A percentile compares a stretch with the other conserved stretches of the same genome.
These are phyloP conservation scores for Pestalotiopsis sp. DNA, from an alignment of 2,329 filamentous ascomycete genomes.

Conservation along the genomic window DNA sequence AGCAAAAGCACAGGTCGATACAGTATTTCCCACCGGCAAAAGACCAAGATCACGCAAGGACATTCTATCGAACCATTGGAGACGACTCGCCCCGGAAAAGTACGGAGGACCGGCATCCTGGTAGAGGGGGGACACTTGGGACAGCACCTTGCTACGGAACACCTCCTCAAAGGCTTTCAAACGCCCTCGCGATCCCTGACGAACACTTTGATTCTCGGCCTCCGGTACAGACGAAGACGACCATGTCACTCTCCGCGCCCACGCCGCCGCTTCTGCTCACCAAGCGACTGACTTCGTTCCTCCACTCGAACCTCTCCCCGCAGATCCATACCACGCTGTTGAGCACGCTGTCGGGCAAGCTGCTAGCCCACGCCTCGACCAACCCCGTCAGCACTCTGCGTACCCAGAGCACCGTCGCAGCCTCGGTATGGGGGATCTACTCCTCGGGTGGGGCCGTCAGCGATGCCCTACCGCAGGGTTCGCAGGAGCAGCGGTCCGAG, in stretches of 20 bases:
- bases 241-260: constrained; percentile 32
- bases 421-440: constrained; percentile 61
- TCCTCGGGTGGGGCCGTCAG: constrained; percentile 42
- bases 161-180: not conserved
- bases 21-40: not conserved
- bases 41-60: not conserved
- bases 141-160: not conserved
- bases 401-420: constrained; percentile 64
- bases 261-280: constrained; percentile 63
- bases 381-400: constrained; percentile 58
- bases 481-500: constrained; percentile 13
- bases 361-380: constrained; percentile 61
- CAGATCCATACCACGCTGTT: constrained; percentile 61
- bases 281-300: constrained; percentile 63
- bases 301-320: constrained; percentile 57
- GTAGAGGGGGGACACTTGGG: not conserved
- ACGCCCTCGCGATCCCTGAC: not conserved
- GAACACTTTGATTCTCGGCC: not conserved
- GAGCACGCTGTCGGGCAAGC: constrained; percentile 60
- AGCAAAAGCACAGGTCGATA: not conserved
- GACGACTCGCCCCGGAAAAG: not conserved
- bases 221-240: constrained; percentile 8
- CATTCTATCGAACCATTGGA: not conserved
- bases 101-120: not conserved
- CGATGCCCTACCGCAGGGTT: constrained; percentile 36